These are phyloP conservation scores for Coniella lustricola DNA, from an alignment of 2,329 filamentous ascomycete genomes.

Conservation along the genomic window DNA sequence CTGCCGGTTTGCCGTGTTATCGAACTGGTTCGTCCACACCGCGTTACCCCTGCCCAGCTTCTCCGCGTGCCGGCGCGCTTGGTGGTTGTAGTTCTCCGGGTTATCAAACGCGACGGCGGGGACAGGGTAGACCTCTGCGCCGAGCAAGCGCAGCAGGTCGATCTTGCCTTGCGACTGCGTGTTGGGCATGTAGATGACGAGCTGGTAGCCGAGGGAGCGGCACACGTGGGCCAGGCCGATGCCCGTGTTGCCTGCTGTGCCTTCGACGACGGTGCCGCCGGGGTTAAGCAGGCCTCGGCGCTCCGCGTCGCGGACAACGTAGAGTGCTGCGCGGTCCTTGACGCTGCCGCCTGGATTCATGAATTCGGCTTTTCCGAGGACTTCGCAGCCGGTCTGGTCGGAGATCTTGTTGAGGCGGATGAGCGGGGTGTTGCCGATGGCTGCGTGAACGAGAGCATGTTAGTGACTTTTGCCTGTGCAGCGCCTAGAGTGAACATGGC, in stretches of 20 bases:
- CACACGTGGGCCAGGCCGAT: constrained; percentile 97
- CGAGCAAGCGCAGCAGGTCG: constrained; percentile 81
- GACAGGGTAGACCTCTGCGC: constrained; percentile 92
- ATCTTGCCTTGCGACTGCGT: constrained; percentile 98
- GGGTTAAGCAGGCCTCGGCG: constrained; percentile 73
- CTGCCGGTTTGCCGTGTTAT: constrained; percentile 87
- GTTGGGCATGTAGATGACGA: constrained; percentile 99
- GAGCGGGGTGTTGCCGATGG: constrained; percentile 94
- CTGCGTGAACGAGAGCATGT: too few relatives aligned
- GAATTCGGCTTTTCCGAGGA: constrained; percentile 96
- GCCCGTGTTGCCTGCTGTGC: constrained; percentile 94
- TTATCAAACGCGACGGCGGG: constrained; percentile 94
- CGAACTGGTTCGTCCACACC: constrained; percentile 99
- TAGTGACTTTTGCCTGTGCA: too few relatives aligned
- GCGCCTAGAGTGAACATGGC: too few relatives aligned
- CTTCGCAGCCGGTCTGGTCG: constrained; percentile 82
- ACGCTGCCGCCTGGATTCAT: constrained; percentile 96
- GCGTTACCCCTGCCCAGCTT: constrained; percentile 75
- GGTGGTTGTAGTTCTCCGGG: constrained; percentile 96
- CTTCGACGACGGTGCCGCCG: constrained; percentile 92
- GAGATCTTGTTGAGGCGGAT: constrained; percentile 86
- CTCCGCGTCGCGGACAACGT: constrained; percentile 89
- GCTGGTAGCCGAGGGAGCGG: constrained; percentile 81
- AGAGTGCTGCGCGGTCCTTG: constrained; percentile 93
- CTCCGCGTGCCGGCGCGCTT: constrained; percentile 86